These are phyloP conservation scores for Pseudonectria buxi DNA, from an alignment of 2,329 filamentous ascomycete species.

Conservation along the genomic window DNA sequence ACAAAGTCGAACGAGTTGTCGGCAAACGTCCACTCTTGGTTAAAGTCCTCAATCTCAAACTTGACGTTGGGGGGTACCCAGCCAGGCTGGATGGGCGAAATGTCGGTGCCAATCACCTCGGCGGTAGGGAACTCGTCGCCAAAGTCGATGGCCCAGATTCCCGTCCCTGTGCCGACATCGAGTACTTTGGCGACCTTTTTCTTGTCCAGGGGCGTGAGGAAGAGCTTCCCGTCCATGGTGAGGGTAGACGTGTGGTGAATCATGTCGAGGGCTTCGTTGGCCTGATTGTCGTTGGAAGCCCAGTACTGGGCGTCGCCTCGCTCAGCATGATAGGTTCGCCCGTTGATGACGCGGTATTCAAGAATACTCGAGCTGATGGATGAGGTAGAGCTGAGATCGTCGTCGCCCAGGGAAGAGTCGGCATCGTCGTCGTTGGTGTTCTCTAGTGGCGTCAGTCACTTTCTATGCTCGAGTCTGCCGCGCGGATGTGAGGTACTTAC, in stretches of 20 bases:
- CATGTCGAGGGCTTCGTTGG: constrained; percentile 12
- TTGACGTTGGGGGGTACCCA: constrained; percentile 44
- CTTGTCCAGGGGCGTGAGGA: constrained; percentile 7
- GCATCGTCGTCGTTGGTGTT: not conserved
- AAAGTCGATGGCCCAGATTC: constrained; percentile 35
- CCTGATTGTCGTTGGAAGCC: constrained; percentile 13
- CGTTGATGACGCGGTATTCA: constrained; percentile 14
- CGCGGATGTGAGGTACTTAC: constrained; percentile 1
- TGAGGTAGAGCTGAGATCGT: constrained; percentile 7
- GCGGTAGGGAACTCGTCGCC: constrained; percentile 38
- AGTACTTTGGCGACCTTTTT: too few species aligned
- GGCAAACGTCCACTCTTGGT: constrained; percentile 23
- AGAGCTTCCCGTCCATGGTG: constrained; percentile 10
- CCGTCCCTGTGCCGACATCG: too few species aligned
- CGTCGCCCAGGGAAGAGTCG: constrained; percentile 11
- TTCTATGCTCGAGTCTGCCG: too few species aligned
- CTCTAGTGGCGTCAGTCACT: constrained; percentile 3
- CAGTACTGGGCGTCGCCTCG: constrained; percentile 14
- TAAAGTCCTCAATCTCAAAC: constrained; percentile 26
- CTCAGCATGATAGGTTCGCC: constrained; percentile 14
- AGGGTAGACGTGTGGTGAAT: constrained; percentile 12
- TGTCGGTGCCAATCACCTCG: constrained; percentile 45
- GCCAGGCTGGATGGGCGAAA: constrained; percentile 49
- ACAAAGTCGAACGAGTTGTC: constrained; percentile 48
- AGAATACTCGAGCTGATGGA: constrained; percentile 15